Evolutionary conservation across 257 asterid genomes (phyloP).

Genomic region (Ilex aquifolium): DNA sequence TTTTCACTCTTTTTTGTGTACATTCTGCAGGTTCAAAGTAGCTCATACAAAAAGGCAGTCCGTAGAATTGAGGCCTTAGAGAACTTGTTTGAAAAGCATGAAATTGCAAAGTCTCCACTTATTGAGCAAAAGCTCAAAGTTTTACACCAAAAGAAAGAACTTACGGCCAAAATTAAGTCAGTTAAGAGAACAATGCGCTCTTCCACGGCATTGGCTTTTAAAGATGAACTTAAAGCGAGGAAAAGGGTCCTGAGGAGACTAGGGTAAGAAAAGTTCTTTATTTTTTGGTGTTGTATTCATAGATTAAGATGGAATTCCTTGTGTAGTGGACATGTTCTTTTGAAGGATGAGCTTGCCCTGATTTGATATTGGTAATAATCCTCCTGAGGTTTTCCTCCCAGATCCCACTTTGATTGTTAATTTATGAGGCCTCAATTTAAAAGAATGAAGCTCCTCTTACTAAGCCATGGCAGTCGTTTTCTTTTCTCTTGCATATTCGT

Average conservation of each 20-base stretch:
- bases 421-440: no score
- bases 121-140: constrained; percentile 85
- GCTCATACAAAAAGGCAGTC: constrained; percentile 74
- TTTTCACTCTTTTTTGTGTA: constrained; percentile 12
- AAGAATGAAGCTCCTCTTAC: no score
- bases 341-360: not conserved
- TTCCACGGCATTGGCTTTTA: constrained; percentile 85
- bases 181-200: constrained; percentile 72
- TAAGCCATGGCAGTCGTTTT: no score
- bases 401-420: not conserved
- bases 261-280: constrained; percentile 44
- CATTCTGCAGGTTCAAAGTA: constrained; percentile 64
- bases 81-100: constrained; percentile 79
- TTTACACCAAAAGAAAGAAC: constrained; percentile 79
- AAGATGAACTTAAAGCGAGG: constrained; percentile 94
- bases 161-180: constrained; percentile 65
- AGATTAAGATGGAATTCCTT: constrained; percentile 4
- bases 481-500: no score
- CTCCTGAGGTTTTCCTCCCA: not conserved
- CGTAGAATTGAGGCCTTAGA: constrained; percentile 89
- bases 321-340: not conserved
- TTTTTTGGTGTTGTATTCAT: constrained; percentile 7
- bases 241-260: constrained; percentile 88
- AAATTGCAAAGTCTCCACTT: constrained; percentile 76
- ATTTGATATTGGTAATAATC: not conserved